Conservation (phyloP, 768 basidiomycete species). For the Cystofilobasidium macerans region DNA sequence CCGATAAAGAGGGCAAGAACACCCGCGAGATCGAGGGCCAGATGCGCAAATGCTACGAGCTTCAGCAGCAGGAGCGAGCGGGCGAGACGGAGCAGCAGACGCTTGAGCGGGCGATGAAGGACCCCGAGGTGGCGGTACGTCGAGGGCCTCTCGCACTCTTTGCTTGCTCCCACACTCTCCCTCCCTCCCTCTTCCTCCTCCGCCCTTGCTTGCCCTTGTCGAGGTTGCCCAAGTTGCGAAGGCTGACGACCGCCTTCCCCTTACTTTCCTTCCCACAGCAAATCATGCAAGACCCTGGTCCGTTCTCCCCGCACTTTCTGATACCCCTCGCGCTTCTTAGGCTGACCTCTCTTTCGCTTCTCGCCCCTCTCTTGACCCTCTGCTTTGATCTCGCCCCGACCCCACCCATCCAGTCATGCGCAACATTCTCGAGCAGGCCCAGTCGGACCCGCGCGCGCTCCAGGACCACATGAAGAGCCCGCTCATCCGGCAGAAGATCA, state of each 20-base stretch:
- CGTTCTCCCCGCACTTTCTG: not conserved
- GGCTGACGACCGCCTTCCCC: not conserved
- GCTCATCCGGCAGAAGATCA: conserved; percentile 63
- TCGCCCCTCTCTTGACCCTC: no score
- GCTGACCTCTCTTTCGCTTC: conserved; percentile 39
- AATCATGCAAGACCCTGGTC: conserved; percentile 27
- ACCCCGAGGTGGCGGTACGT: conserved; percentile 65
- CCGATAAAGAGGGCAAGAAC: conserved; percentile 74
- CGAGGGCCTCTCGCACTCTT: not conserved
- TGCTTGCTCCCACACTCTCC: not conserved
- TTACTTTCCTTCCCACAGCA: not conserved
- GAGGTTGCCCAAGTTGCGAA: no score
- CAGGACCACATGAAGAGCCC: conserved; percentile 93
- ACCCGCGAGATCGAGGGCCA: conserved; percentile 68
- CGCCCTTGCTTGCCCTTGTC: no score
- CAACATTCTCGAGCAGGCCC: conserved; percentile 81
- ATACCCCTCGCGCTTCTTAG: not conserved
- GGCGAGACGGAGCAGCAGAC: conserved; percentile 88
- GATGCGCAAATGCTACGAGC: conserved; percentile 68
- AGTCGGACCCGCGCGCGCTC: conserved; percentile 72
- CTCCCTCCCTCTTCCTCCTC: not conserved
- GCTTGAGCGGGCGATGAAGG: conserved; percentile 84
- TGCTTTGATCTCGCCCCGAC: no score
- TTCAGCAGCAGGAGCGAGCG: conserved; percentile 63
- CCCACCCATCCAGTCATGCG: conserved; percentile 89